phyloP scores from a whole-genome alignment of 176 grass and related monocot species.

The Tuctoria greenei region DNA sequence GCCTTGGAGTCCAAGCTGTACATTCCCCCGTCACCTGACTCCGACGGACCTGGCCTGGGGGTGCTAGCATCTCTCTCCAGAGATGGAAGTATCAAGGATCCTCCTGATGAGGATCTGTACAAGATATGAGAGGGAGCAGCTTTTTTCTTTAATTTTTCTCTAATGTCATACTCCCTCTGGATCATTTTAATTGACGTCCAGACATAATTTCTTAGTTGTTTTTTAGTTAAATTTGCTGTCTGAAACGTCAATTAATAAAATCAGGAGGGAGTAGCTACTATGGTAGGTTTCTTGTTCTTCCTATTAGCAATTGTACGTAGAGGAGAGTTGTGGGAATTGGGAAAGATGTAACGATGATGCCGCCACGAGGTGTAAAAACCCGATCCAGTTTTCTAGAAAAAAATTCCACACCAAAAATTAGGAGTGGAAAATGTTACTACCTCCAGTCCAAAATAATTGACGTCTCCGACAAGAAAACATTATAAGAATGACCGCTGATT shows the following conservation, averaged over 20 bases:
- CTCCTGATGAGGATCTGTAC: constrained; percentile 63
- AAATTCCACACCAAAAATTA: constrained; percentile 43
- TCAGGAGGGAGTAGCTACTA: too few relatives aligned
- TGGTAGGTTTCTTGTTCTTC: constrained; percentile 45
- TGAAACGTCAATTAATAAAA: too few relatives aligned
- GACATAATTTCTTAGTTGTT: too few relatives aligned
- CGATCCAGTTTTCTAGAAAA: constrained; percentile 23
- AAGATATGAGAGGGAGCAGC: constrained; percentile 45
- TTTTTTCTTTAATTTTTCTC: constrained; percentile 7
- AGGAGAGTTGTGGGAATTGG: constrained; percentile 49
- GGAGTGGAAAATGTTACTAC: constrained; percentile 40
- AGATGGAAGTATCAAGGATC: constrained; percentile 40
- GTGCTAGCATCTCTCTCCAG: constrained; percentile 22
- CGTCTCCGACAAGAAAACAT: too few relatives aligned
- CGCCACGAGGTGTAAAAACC: constrained; percentile 31
- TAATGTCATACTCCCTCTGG: too few relatives aligned
- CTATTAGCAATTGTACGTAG: constrained; percentile 60
- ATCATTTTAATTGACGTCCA: too few relatives aligned
- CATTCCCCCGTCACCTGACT: constrained; percentile 77
- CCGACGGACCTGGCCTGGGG: constrained; percentile 40
- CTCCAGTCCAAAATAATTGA: too few relatives aligned
- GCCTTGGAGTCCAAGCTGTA: constrained; percentile 72
- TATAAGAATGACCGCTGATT: too few relatives aligned
- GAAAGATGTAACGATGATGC: constrained; percentile 40
- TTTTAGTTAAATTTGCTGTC: too few relatives aligned